Base-by-base conservation (phyloP, 2,329 filamentous ascomycete genomes). In the Alternaria sp. region DNA sequence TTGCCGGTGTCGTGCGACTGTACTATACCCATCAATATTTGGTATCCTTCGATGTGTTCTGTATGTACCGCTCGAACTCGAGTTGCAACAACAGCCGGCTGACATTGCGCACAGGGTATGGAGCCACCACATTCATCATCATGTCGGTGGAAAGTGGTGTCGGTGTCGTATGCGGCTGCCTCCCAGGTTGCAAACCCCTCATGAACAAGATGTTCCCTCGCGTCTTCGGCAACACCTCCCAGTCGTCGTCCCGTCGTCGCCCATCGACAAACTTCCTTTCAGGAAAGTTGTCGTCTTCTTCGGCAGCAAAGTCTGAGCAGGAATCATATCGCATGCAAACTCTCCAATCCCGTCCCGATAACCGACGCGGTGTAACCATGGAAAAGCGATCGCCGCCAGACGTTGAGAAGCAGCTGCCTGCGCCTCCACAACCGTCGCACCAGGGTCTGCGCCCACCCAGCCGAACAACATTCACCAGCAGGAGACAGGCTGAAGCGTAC, bases 121-220 rank as follows among this genome's bases (percentile, higher is more conserved):
- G 71, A n/a, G 67, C 66, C 8, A 63, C 63, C 9, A 63, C 69
- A 20, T 75, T 70, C 53, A 64, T 70, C 44, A 68, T 75, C 46
- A 66, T 71, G 52, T 69, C 67, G 2, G 62, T 75, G 24, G 75
- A 77, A 54, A 64, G 63, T 38, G 65, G 69, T 39, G 28, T 74
- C 3, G 75, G 72, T n/a, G 72, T 77, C 7, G 65, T 67, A 8
- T 76, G 73, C 43, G 74, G 73, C 32, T 77, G 72, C 38, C 67
- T 77, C 4, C 73, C 73, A 1, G 70, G 70, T 34, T 73, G 69
- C 62, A 77, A 76, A 54, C 75, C 75, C 3, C 62, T 77, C 8
- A 59, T 77, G 57, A 68, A 69, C 44, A 53, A 51, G 12, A 28
- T 74, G 18, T 69, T 72, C 39, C 74, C 75, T 2, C 64, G 56